These are phyloP conservation scores for Pugionium dolabratum DNA, from an alignment of 345 rosid species.

Conservation along the genomic window DNA sequence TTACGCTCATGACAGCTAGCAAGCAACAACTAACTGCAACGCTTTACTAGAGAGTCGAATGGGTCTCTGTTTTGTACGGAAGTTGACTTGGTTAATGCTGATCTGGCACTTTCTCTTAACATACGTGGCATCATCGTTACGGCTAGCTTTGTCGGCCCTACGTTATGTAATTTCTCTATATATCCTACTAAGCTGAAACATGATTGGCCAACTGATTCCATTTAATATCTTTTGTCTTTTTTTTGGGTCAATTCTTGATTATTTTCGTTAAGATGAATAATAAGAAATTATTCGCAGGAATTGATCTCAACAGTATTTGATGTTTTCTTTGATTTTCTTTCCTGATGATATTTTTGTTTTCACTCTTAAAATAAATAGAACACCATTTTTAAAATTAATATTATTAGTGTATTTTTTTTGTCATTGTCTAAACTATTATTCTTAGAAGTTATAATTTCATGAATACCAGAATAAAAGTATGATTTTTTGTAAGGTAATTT, in stretches of 20 bases:
- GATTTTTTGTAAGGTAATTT: no score
- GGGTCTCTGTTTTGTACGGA: not conserved
- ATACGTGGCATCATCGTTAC: not conserved
- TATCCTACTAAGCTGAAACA: slow-evolving; percentile 25
- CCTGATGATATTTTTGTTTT: no score
- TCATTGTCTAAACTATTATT: no score
- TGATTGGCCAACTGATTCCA: slow-evolving; percentile 35
- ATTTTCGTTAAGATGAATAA: no score
- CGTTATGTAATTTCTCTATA: slow-evolving; percentile 1
- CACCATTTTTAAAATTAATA: no score
- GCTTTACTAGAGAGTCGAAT: slow-evolving; percentile 10
- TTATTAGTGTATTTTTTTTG: no score
- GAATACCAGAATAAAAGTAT: no score
- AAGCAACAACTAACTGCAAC: not conserved
- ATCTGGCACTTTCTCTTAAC: slow-evolving; percentile 17
- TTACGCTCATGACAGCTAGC: not conserved
- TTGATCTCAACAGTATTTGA: no score
- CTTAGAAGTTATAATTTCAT: no score
- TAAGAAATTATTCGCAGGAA: no score
- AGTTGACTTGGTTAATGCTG: not conserved
- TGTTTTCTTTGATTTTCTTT: no score
- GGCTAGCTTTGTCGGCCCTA: not conserved
- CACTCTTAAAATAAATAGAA: no score
- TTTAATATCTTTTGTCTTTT: slow-evolving; percentile 5
- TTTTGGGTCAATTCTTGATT: not conserved